Evolutionary conservation across 2,329 filamentous ascomycete species (phyloP), one percentile per base, ranked within the genome.

Genomic region (Sporothrix pseudoabietina): DNA sequence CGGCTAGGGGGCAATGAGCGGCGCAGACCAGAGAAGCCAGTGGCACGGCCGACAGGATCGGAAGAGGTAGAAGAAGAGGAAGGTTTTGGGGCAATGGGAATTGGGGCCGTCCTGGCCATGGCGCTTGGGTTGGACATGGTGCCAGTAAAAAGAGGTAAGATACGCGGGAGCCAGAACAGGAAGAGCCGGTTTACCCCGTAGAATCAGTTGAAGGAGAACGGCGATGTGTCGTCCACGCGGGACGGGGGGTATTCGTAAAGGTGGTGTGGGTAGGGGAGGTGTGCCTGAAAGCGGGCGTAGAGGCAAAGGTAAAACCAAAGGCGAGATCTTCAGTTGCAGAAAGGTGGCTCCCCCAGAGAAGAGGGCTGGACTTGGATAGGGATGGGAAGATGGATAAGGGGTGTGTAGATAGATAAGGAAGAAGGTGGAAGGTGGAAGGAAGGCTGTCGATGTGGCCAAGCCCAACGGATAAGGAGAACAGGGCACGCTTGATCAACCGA

Each of bases 61-160:
- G 72, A 73, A 22, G 73, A 72, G 16, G 75, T 75, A 10, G 87
- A 86, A 75, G 71, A 41, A 9, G 71, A 73, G 9, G 75, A 74
- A 7, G 87, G 87, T 80, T 89, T 89, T 77, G 88, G 87, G 76
- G 89, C 88, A 80, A 91, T 91, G 80, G 88, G 86, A 80, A 91
- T 90, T 77, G 89, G 89, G 79, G 87, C 87, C 82, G 88, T 89
- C 81, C 89, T 84, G 76, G 86, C 84, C 80, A 89, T 83, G 78
- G 85, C 81, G 78, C 81, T 83, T 77, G 86, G 83, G 78, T 84
- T 86, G 77, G 87, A 85, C 86, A 89, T 89, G 82, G 79, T 79
- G 80, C 78, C 74, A 75, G 79, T 78, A 74, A 73, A 74, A 71
- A 63, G n/a, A 70, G 47, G 55, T 30, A 52, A 35, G 44, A 63